phyloP scores from a whole-genome alignment of 1,284 basidiomycete genomes.

The Singerocomus rubriflavus region DNA sequence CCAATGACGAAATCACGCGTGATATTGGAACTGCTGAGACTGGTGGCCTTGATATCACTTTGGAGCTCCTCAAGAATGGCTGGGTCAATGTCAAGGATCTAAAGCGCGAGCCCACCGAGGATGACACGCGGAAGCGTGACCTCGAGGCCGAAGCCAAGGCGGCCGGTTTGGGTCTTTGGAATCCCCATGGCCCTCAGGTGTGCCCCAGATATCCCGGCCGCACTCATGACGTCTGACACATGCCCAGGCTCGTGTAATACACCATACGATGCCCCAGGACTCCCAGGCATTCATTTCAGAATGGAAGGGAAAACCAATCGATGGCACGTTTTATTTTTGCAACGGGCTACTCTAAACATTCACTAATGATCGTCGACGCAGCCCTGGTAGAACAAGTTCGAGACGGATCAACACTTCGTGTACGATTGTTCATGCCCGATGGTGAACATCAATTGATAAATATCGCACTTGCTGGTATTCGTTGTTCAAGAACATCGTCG shows the following conservation, averaged over 20 bases:
- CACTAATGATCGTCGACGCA: conserved; percentile 30
- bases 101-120: conserved; percentile 74
- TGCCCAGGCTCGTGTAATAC: conserved; percentile 65
- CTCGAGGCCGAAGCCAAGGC: conserved; percentile 78
- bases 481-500: conserved; percentile 69
- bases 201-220: conserved; percentile 16
- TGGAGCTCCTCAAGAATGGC: conserved; percentile 78
- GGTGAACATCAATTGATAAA: conserved; percentile 87
- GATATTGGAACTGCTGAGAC: conserved; percentile 77
- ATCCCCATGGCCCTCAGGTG: conserved; percentile 77
- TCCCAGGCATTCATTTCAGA: conserved; percentile 86
- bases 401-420: conserved; percentile 89
- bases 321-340: conserved; percentile 51
- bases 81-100: conserved; percentile 93
- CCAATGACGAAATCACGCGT: conserved; percentile 66
- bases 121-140: conserved; percentile 72
- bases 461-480: conserved; percentile 82
- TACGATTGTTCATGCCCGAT: conserved; percentile 84
- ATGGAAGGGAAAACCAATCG: conserved; percentile 87
- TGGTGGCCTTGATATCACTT: conserved; percentile 68
- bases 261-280: conserved; percentile 89
- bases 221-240: conserved; percentile 11
- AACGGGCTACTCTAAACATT: not conserved
- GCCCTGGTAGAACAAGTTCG: conserved; percentile 93
- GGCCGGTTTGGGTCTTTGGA: conserved; percentile 84